Base-by-base conservation (phyloP, 2,329 filamentous ascomycete species). In the Endoconidiophora laricicola region DNA sequence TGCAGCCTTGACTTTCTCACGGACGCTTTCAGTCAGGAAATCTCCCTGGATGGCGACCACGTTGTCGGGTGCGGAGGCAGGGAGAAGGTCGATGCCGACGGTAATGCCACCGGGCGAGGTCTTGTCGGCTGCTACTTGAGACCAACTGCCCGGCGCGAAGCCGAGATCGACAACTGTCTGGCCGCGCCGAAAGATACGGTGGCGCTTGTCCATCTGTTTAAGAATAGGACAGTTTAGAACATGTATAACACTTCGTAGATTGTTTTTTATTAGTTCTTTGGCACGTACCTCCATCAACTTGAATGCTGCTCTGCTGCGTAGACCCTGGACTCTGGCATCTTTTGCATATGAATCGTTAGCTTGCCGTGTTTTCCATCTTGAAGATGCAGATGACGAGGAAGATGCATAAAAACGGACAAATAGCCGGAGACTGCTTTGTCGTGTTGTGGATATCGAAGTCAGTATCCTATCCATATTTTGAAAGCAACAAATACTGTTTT, bases 11-110 rank as follows among this genome's bases (percentile, higher is more conserved):
- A 94, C 80, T 62, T 90, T 76, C 20, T 70, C 73, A 62, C 83
- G 83, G n/a, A 95, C 80, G 2, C 67, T 65, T 0, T 78, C 73
- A 4, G 80, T 83, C 39, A 96, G 69, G 57, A 98, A 96, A 62
- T 98, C 85, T 44, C 93, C 91, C 65, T 98, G 91, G 52, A 98
- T 87, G 2, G 86, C 86, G 24, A 85, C 88, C n/a, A 94, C 87
- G 20, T 91, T 91, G 59, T 76, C 79, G 0, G 91, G 91, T 4
- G 93, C 90, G 61, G 90, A 83, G 0, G 87, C 86, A 3, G 91
- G 91, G 56, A 98, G 86, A 47, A 98, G 75, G 62, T 98, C 91
- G 59, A 98, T 90, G 9, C 91, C 93, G 24, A 98, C 70, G 10
- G 98, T 80, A 41, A 82, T 77, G 6, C 88, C 87, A 43, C 74